phyloP scores from a whole-genome alignment of 805 yeast genomes.

The Yarrowia phangngaensis region DNA sequence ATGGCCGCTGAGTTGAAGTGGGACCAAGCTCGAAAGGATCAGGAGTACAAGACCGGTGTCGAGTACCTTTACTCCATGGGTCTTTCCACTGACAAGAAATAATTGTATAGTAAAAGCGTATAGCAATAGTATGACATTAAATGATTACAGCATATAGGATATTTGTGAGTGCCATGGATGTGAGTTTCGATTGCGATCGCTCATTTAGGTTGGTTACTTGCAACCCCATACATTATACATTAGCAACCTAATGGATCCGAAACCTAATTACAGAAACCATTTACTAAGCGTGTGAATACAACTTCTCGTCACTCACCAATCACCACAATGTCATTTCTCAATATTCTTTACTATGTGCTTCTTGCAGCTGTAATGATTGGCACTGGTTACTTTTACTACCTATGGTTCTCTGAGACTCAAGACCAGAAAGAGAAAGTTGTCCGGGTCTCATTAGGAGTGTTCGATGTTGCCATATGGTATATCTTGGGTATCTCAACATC shows the following conservation, averaged over 20 bases:
- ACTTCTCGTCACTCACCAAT: background rate
- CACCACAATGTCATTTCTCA: conserved; percentile 9
- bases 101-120: conserved; percentile 24
- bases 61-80: conserved; percentile 44
- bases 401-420: conserved; percentile 14
- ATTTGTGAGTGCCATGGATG: conserved; percentile 2
- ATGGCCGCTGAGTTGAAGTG: conserved; percentile 79
- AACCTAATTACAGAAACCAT: too few relatives aligned
- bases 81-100: conserved; percentile 29
- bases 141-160: too few relatives aligned
- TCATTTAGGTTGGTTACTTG: too few relatives aligned
- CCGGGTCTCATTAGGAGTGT: conserved; percentile 12
- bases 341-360: conserved; percentile 16
- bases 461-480: conserved; percentile 21
- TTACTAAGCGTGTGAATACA: background rate
- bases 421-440: conserved; percentile 20
- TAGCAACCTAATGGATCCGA: too few relatives aligned
- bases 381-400: conserved; percentile 21
- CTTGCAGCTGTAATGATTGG: conserved; percentile 22
- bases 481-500: conserved; percentile 18
- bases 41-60: conserved; percentile 43
- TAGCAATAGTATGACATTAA: too few relatives aligned
- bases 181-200: background rate
- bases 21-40: conserved; percentile 56
- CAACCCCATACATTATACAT: too few relatives aligned